Base-by-base conservation (phyloP, 176 grass and related monocot genomes). In the Neostapfia colusana region DNA sequence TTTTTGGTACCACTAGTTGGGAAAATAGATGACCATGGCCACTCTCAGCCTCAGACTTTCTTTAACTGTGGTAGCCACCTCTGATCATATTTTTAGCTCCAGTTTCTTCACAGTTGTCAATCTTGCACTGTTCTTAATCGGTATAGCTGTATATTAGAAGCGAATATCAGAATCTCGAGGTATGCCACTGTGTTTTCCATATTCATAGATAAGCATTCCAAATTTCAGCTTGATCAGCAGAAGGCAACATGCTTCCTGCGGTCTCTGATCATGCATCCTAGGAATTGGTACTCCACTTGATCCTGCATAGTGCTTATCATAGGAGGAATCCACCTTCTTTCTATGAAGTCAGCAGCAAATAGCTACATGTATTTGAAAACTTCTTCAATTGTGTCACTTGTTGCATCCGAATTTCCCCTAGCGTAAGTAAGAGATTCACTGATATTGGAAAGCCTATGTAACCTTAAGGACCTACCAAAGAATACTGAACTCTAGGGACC, bases 391-490 rank as follows among this genome's bases (percentile, higher is more conserved):
- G n/a, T 41, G 12, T 41, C 50, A 57, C 20, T 64, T 73, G n/a
- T 26, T 73, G 34, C 13, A 39, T 20, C 28, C 46, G 16, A 15
- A 13, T 58, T 58, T 55, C 24, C 34, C 49, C 5, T 53, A 53
- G 55, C 6, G 8, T 55, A 18, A 18, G 45, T 16, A 9, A 56
- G 5, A 41, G 16, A 69, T 57, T 39, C 10, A 34, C 50, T 53
- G n/a, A 68, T 10, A 5, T 38, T 10, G 10, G 5, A 54, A 54
- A 54, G 21, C 6, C 45, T 68, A 43, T 41, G n/a, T 21, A 44
- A 44, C n/a, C 13, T 79, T 69, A 79, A 16, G 23, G 11, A 73
- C 38, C 1, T 64, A 60, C 31, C 31, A 65, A 66, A 53, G 36
- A 73, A 73, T 50, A 49, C 6, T 14, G 39, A 40, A 64, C 9